Evolutionary conservation across 495 filamentous ascomycete genomes (phyloP).

Genomic region (Pyronema omphalodes): DNA sequence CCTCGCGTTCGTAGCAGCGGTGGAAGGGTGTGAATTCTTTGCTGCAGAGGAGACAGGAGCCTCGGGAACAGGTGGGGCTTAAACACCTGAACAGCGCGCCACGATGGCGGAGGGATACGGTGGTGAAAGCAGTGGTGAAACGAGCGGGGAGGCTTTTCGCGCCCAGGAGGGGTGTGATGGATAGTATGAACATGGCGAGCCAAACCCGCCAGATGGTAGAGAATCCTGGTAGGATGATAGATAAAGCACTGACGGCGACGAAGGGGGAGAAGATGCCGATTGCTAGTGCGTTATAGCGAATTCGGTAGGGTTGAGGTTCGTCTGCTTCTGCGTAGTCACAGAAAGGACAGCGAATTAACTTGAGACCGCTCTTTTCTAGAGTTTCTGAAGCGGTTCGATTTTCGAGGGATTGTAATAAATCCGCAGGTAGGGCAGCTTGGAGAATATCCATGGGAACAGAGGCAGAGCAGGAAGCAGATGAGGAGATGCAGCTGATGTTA

Average conservation of each 20-base stretch:
- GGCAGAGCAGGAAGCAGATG: slow-evolving; percentile 50
- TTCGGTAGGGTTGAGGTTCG: slow-evolving; percentile 43
- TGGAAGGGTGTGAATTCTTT: slow-evolving; percentile 51
- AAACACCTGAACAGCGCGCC: slow-evolving; percentile 46
- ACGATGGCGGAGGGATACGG: neutral
- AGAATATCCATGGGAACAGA: slow-evolving; percentile 48
- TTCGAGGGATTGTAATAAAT: slow-evolving; percentile 53
- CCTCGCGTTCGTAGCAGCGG: slow-evolving; percentile 42
- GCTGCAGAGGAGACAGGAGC: slow-evolving; percentile 60
- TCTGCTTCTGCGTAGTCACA: slow-evolving; percentile 81
- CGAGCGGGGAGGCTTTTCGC: neutral
- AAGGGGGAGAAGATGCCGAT: slow-evolving; percentile 24
- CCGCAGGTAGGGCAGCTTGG: slow-evolving; percentile 47
- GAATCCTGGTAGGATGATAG: neutral
- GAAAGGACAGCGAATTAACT: slow-evolving; percentile 74
- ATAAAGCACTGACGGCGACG: neutral
- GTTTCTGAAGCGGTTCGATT: slow-evolving; percentile 54
- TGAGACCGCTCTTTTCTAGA: slow-evolving; percentile 49
- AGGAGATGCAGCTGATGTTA: slow-evolving; percentile 63
- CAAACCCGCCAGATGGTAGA: neutral
- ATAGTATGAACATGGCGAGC: slow-evolving; percentile 23
- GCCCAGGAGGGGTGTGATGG: slow-evolving; percentile 7
- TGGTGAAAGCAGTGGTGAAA: neutral
- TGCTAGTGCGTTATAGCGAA: slow-evolving; percentile 29
- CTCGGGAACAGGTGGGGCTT: slow-evolving; percentile 41